Base-by-base conservation (phyloP, 1,284 basidiomycete species). In the Ceratobasidium sp. region DNA sequence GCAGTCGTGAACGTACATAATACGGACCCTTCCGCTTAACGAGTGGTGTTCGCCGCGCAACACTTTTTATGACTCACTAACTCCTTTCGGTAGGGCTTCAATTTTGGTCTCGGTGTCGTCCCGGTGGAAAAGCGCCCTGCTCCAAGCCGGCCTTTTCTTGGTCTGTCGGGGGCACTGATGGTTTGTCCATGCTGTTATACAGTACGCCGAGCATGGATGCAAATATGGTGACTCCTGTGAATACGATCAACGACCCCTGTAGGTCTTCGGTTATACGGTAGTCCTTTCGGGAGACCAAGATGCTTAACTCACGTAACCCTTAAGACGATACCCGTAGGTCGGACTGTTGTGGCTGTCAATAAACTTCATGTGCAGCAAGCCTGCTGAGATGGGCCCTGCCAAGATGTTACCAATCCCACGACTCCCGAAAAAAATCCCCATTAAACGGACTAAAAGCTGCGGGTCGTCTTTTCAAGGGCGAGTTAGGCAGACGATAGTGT, bases 371-470 rank as follows among this genome's bases (percentile, higher is more conserved):
- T 52, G 73, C 10, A 76, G 64, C 23, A 76, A 33, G 46, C 59
- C 20, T 7, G 73, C 35, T 41, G 73, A 76, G 5, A 76, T 54
- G 1, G 73, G 64, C 5, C 62, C 73, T 33, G 73, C 64, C 16
- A 76, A 62, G 14, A 76, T 44, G 52, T 76, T 76, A 1, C 73
- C 73, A 27, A 76, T 46, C 2, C 73, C 73, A 5, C 73, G 48
- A 46, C 79, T 77, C 12, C 66, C 69, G 20, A 78, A 27, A 44
- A 79, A 78, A n/a, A 80, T 65, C 0, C 77, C 79, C 71, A 79
- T 79, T 18, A 80, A 73, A 14, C 68, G 67, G 30, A 46, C 70
- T 38, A 64, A 77, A 8, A 78, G 50, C 8, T 78, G 75, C 20
- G 77, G 66, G 12, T 80, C 66, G 23, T 77, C 79, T 76, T 75